Evolutionary conservation across 441 rosid species (phyloP).

Genomic region (Melastoma candidum): DNA sequence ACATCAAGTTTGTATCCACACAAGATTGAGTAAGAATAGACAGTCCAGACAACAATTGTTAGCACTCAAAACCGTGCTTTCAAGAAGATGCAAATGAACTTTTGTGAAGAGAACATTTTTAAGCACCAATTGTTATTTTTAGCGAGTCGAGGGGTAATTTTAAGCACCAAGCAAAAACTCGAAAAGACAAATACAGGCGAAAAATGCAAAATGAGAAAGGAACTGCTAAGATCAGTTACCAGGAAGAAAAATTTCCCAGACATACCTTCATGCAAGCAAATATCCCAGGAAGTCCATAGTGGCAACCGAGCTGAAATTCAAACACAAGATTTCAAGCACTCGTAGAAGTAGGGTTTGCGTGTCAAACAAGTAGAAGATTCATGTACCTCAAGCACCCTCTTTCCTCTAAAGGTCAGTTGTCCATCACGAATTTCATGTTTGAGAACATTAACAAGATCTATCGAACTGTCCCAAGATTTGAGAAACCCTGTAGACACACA

Average conservation of each 20-base stretch:
- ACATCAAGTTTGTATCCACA: too few species aligned
- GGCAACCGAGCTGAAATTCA: conserved; percentile 50
- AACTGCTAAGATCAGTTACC: neutral
- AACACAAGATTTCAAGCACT: neutral
- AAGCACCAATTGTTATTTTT: too few species aligned
- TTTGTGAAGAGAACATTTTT: too few species aligned
- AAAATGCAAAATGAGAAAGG: too few species aligned
- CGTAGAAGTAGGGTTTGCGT: neutral
- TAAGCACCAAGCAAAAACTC: too few species aligned
- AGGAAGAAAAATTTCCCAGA: neutral
- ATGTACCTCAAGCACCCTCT: conserved; percentile 90
- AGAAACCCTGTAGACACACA: conserved; percentile 44
- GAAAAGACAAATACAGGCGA: too few species aligned
- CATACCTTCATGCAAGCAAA: conserved; percentile 87
- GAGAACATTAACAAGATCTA: conserved; percentile 78
- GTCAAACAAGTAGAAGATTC: neutral
- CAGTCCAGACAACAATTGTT: too few species aligned
- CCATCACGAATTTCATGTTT: conserved; percentile 96
- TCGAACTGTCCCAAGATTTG: conserved; percentile 76
- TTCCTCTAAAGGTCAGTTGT: conserved; percentile 92
- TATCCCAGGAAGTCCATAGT: conserved; percentile 83
- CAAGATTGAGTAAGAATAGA: too few species aligned
- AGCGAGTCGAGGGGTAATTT: too few species aligned
- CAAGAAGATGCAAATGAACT: too few species aligned
- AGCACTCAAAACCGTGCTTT: too few species aligned